Evolutionary conservation across 192 early-diverging fungal genomes (phyloP).

Genomic region (Umbelopsis ramanniana): DNA sequence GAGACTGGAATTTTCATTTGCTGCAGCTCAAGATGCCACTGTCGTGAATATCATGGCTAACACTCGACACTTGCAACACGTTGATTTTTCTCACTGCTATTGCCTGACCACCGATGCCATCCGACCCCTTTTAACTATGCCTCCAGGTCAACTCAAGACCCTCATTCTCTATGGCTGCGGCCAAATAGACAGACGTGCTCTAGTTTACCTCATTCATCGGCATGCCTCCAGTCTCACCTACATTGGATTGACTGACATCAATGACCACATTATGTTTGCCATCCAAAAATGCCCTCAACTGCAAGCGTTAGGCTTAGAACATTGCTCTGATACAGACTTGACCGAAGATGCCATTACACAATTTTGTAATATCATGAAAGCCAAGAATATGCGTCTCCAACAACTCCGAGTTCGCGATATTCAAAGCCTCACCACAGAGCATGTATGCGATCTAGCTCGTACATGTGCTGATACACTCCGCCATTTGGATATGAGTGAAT

Average conservation of each 20-base stretch:
- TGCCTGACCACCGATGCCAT: constrained; percentile 39
- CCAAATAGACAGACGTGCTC: constrained; percentile 27
- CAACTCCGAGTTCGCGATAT: constrained; percentile 37
- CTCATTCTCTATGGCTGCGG: constrained; percentile 37
- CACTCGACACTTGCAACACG: constrained; percentile 27
- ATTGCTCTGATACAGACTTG: constrained; percentile 30
- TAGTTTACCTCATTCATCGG: constrained; percentile 24
- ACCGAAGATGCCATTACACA: constrained; percentile 25
- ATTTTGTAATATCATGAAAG: constrained; percentile 20
- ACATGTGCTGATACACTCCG: constrained; percentile 11
- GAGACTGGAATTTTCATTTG: constrained; percentile 37
- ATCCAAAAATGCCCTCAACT: constrained; percentile 28
- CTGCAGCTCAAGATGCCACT: constrained; percentile 33
- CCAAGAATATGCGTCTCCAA: background rate
- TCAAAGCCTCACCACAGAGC: constrained; percentile 33
- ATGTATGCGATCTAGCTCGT: constrained; percentile 15
- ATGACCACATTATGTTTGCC: constrained; percentile 27
- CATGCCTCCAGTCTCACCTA: constrained; percentile 25
- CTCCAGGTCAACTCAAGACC: constrained; percentile 19
- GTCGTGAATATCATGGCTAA: constrained; percentile 23
- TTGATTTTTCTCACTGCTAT: constrained; percentile 40
- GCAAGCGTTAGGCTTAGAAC: constrained; percentile 34
- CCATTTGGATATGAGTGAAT: constrained; percentile 38
- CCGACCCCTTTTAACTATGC: constrained; percentile 27
- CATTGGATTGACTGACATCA: constrained; percentile 38